Conservation (phyloP, 148 eudicot species). For the Suaeda aralocaspica region DNA sequence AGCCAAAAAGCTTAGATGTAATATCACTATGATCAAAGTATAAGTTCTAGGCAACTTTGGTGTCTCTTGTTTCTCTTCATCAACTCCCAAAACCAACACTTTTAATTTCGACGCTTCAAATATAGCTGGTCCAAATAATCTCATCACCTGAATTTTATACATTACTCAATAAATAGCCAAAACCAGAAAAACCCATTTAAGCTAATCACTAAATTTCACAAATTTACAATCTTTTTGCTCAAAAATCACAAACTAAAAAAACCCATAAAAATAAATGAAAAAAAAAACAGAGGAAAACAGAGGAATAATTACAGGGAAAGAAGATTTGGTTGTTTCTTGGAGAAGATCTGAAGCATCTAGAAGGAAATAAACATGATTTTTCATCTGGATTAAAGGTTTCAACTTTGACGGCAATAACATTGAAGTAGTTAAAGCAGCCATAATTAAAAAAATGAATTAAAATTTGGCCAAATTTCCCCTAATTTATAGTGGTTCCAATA, state of each 20-base stretch:
- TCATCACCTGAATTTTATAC: slow-evolving; percentile 87
- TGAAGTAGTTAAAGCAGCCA: slow-evolving; percentile 54
- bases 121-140: slow-evolving; percentile 89
- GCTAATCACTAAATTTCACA: too few species aligned
- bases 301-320: slow-evolving; percentile 43
- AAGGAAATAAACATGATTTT: slow-evolving; percentile 25
- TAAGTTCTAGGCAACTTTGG: slow-evolving; percentile 83
- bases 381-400: slow-evolving; percentile 28
- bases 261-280: neutral
- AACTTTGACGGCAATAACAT: slow-evolving; percentile 52
- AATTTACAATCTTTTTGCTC: too few species aligned
- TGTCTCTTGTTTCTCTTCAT: slow-evolving; percentile 79
- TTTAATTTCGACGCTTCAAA: slow-evolving; percentile 92
- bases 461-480: too few species aligned
- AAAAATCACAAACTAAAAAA: neutral
- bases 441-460: too few species aligned
- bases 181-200: neutral
- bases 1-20: slow-evolving; percentile 80
- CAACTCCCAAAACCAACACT: slow-evolving; percentile 70
- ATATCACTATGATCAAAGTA: slow-evolving; percentile 83
- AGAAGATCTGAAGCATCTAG: slow-evolving; percentile 24
- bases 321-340: slow-evolving; percentile 32
- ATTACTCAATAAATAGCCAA: too few species aligned
- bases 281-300: neutral
- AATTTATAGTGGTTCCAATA: too few species aligned